Conservation (phyloP, 1,284 basidiomycete species). For the Afroboletus lepidellus region DNA sequence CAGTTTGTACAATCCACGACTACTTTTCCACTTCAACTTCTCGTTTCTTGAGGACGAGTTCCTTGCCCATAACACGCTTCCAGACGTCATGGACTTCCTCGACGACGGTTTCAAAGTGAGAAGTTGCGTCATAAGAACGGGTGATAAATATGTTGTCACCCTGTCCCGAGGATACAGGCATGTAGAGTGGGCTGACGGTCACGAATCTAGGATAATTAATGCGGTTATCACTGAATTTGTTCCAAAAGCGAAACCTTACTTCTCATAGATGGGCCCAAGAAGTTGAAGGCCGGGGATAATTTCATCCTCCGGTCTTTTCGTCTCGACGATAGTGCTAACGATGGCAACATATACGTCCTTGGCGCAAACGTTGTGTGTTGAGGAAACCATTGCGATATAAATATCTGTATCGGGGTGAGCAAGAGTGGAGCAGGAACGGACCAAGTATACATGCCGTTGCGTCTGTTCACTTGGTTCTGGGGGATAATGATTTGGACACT, state of each 20-base stretch:
- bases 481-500: conserved; percentile 98
- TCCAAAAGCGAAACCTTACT: conserved; percentile 49
- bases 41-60: conserved; percentile 82
- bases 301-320: conserved; percentile 89
- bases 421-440: conserved; percentile 5
- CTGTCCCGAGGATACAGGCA: conserved; percentile 79
- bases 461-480: conserved; percentile 94
- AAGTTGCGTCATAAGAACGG: conserved; percentile 96
- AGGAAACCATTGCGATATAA: conserved; percentile 96
- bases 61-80: conserved; percentile 76
- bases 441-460: conserved; percentile 72
- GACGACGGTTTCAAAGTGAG: conserved; percentile 97
- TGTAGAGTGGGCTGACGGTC: conserved; percentile 85
- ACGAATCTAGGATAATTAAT: conserved; percentile 70
- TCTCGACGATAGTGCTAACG: conserved; percentile 98
- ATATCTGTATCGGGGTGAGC: conserved; percentile 66
- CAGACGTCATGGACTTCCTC: conserved; percentile 94
- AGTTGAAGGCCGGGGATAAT: conserved; percentile 90
- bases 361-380: conserved; percentile 96
- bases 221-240: conserved; percentile 3
- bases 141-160: conserved; percentile 95
- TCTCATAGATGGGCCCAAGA: conserved; percentile 92
- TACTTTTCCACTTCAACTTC: conserved; percentile 68
- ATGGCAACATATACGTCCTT: conserved; percentile 95
- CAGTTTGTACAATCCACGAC: conserved; percentile 14